Base-by-base conservation (phyloP, 176 grass and related monocot species). In the Aegilops longissima region DNA sequence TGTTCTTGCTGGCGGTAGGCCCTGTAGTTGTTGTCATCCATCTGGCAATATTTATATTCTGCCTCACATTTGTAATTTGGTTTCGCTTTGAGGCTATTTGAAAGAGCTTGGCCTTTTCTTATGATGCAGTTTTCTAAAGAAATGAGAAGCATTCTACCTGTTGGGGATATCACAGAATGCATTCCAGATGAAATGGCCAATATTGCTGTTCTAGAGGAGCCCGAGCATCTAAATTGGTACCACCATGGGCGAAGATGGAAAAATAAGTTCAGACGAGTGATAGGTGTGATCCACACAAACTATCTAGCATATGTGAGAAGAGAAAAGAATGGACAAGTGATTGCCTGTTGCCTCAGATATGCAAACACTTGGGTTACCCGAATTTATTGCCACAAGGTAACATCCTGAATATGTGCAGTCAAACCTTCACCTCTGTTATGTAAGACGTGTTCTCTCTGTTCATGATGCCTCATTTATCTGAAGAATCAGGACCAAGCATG, bases 351-450 rank as follows among this genome's bases (percentile, higher is more conserved):
- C 78, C 85, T 96, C 82, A 93, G 85, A 81, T 93, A 90, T 91
- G 84, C 82, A 2, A 99, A 96, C 67, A 96, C 78, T 35, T 99
- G 97, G 97, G 92, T 99, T 67, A 91, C 92, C 59, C 79, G 90
- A 83, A 99, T 99, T 77, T 99, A 99, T 67, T 99, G 97, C 83
- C 94, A 99, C 84, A 99, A 94, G 92, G 97, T 98, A 98, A 85
- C 71, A n/a, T 35, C 30, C 17, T 84, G 39, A 76, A n/a, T 51
- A 27, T 63, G n/a, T 49, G 51, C 2, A 10, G 40, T 64, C 1
- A 17, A 71, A 65, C 30, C 18, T 71, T 82, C 24, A 18, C 52
- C 27, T 68, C 17, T 20, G 30, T 42, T 81, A 51, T n/a, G 36
- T 61, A 71, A 77, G 18, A 12, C 0, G 5, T 10, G 4, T 59